Evolutionary conservation across 2,329 filamentous ascomycete species (phyloP).

Genomic region (Amylocarpus encephaloides): DNA sequence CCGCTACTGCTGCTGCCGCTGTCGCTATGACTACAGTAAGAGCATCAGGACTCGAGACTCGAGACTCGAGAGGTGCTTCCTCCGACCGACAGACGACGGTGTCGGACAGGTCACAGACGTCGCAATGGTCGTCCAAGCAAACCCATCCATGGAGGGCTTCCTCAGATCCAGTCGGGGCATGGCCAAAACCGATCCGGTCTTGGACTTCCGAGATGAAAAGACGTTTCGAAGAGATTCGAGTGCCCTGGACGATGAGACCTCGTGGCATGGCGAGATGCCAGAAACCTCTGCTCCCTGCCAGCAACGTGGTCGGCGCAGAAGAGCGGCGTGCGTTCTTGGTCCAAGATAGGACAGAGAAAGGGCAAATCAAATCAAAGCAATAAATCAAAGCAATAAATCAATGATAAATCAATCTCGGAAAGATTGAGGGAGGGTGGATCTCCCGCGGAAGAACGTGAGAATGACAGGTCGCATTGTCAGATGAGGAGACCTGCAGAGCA

Average conservation of each 20-base stretch:
- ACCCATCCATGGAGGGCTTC: neutral
- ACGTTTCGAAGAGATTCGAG: constrained; percentile 14
- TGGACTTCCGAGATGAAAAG: constrained; percentile 6
- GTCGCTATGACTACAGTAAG: no score
- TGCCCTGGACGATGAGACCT: neutral
- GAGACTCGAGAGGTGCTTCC: no score
- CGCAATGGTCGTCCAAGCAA: no score
- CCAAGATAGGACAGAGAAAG: neutral
- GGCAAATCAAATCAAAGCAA: neutral
- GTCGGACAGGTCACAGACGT: no score
- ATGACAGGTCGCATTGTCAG: constrained; percentile 1
- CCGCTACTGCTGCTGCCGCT: no score
- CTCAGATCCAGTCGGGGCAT: constrained; percentile 5
- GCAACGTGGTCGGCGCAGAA: constrained; percentile 12
- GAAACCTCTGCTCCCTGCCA: constrained; percentile 5
- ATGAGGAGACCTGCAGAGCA: neutral
- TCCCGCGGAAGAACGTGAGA: neutral
- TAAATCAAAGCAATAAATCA: neutral
- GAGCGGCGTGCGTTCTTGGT: constrained; percentile 7
- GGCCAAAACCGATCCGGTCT: constrained; percentile 8
- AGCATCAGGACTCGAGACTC: no score
- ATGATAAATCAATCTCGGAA: neutral
- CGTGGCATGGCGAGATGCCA: constrained; percentile 10
- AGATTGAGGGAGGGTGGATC: no score
- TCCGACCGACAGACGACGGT: no score